Evolutionary conservation across 305 asterid genomes (phyloP).

Genomic region (Solanum chacoense): DNA sequence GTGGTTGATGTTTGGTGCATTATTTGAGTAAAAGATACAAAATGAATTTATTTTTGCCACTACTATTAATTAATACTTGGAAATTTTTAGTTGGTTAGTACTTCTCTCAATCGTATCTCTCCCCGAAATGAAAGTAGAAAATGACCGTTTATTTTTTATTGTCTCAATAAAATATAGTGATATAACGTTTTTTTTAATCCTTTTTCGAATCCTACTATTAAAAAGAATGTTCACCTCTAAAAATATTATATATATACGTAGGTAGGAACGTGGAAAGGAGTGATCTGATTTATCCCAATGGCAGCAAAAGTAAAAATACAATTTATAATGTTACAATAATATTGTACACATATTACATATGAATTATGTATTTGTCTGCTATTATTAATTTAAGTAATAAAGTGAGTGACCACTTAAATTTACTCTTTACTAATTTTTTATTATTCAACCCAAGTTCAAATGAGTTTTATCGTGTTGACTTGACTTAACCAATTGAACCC

Average conservation of each 20-base stretch:
- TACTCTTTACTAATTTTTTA: no score
- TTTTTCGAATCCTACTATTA: no score
- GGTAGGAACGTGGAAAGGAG: no score
- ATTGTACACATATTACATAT: background rate
- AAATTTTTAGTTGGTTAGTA: background rate
- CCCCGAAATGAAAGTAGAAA: no score
- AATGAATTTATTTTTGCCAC: background rate
- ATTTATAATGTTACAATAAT: no score
- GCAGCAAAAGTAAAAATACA: no score
- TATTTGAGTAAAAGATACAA: background rate
- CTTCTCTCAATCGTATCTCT: background rate
- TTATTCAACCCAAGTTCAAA: background rate
- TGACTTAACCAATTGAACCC: background rate
- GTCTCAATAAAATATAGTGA: background rate
- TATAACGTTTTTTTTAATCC: no score
- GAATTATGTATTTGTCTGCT: background rate
- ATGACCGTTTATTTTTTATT: background rate
- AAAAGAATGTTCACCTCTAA: background rate
- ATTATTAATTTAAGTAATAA: no score
- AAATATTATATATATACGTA: no score
- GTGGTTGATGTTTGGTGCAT: background rate
- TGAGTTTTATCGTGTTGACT: background rate
- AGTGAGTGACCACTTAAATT: no score
- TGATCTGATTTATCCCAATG: no score
- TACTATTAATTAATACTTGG: background rate